Percentiles rank a stretch among this genome's conserved stretches.
Conservation (phyloP, 768 basidiomycete genomes). For the Leccinellum rugosiceps region DNA sequence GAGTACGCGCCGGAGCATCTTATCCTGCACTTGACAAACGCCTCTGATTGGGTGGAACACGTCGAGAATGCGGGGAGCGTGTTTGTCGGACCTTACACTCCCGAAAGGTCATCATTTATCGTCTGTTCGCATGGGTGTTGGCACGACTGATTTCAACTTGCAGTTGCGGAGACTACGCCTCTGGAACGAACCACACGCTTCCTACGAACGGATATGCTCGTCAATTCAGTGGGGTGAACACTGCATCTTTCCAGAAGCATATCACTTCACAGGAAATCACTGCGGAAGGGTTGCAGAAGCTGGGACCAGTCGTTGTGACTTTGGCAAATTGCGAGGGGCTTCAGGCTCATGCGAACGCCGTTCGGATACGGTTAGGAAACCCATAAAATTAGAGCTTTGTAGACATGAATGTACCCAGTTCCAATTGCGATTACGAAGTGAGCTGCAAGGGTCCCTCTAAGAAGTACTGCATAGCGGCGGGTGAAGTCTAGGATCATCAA, state of each 20-base stretch:
- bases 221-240: conserved; percentile 98
- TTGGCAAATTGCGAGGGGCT: conserved; percentile 95
- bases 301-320: conserved; percentile 87
- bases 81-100: conserved; percentile 92
- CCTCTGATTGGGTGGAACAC: conserved; percentile 54
- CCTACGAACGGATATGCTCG: conserved; percentile 96
- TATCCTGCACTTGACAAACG: conserved; percentile 82
- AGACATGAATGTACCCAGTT: not conserved
- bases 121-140: not conserved
- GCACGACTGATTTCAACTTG: conserved; percentile 7
- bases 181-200: conserved; percentile 97
- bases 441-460: conserved; percentile 8
- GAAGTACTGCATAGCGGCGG: conserved; percentile 5
- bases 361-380: conserved; percentile 68
- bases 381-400: conserved; percentile 2
- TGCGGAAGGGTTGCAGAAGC: conserved; percentile 60
- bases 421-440: not conserved
- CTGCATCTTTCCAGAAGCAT: conserved; percentile 95
- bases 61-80: conserved; percentile 95
- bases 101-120: conserved; percentile 74
- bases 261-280: conserved; percentile 97
- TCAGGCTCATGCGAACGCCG: conserved; percentile 94
- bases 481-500: conserved; percentile 19
- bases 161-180: conserved; percentile 98
- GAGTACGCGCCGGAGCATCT: conserved; percentile 99